These are phyloP conservation scores for Sporothrix phasma DNA, from an alignment of 2,329 filamentous ascomycete species.

Conservation along the genomic window DNA sequence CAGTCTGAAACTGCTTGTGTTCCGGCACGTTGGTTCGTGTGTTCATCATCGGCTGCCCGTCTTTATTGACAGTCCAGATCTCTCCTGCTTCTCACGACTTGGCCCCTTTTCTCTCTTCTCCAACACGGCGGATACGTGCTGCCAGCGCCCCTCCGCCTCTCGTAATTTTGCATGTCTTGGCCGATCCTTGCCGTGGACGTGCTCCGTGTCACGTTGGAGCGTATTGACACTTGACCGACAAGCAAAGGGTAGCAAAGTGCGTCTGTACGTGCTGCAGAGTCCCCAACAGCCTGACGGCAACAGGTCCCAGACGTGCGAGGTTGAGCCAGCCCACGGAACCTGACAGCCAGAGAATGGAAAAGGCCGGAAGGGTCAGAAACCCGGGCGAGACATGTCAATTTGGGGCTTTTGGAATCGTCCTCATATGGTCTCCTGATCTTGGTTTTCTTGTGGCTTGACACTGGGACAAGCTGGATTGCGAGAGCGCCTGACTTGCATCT, in stretches of 20 bases:
- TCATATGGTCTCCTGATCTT: background rate
- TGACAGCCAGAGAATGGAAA: background rate
- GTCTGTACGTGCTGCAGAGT: background rate
- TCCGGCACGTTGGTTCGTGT: background rate
- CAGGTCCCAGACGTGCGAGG: background rate
- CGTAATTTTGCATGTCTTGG: background rate
- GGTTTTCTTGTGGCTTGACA: background rate
- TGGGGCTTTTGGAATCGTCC: background rate
- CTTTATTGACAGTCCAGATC: background rate
- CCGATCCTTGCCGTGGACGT: background rate
- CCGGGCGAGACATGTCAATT: conserved; percentile 10
- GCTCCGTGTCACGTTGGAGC: background rate
- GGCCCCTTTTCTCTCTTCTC: background rate
- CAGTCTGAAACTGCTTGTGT: background rate
- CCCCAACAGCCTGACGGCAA: background rate
- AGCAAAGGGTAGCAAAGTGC: too few species aligned
- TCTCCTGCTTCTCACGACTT: background rate
- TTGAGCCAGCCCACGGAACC: background rate
- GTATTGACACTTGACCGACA: background rate
- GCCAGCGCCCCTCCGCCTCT: background rate
- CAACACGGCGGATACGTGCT: background rate
- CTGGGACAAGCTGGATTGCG: too few species aligned
- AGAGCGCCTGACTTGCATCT: background rate
- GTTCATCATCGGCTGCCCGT: background rate
- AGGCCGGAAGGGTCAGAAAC: background rate